These are phyloP conservation scores for Ceratonia siliqua DNA, from an alignment of 306 rosid species.

Conservation along the genomic window DNA sequence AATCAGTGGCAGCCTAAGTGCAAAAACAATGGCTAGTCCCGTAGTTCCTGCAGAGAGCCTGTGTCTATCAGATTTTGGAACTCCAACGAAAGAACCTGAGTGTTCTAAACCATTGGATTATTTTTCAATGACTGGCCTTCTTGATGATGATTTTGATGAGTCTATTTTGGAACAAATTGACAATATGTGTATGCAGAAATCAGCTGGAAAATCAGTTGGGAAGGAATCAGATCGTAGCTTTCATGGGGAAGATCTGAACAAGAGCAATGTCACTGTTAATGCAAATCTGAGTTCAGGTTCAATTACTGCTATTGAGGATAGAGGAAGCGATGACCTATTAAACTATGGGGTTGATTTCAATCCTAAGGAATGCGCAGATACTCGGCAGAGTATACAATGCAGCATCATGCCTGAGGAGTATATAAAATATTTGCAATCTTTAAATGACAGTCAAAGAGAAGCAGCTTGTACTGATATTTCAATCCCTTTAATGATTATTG, in stretches of 20 bases:
- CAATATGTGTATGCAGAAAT: constrained; percentile 58
- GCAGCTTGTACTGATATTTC: constrained; percentile 86
- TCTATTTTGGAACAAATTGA: constrained; percentile 69
- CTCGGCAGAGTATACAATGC: constrained; percentile 21
- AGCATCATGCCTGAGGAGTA: constrained; percentile 76
- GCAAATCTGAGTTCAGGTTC: constrained; percentile 20
- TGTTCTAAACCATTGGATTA: constrained; percentile 36
- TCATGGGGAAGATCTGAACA: constrained; percentile 14
- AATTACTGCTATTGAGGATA: constrained; percentile 12
- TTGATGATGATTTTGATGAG: constrained; percentile 72
- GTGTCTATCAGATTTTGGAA: constrained; percentile 38
- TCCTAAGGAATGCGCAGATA: constrained; percentile 31
- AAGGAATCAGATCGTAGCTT: constrained; percentile 21
- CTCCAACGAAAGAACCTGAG: constrained; percentile 49
- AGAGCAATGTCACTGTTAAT: constrained; percentile 25
- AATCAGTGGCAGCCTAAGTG: not conserved
- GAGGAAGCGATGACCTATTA: constrained; percentile 37
- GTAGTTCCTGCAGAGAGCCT: constrained; percentile 16
- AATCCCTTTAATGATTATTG: constrained; percentile 76
- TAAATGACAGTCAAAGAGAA: constrained; percentile 84
- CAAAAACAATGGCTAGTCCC: constrained; percentile 1
- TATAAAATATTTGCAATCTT: constrained; percentile 57
- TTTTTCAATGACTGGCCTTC: constrained; percentile 36
- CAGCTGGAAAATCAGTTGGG: constrained; percentile 39
- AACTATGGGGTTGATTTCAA: constrained; percentile 34